These are phyloP conservation scores for Phanerochaete sordida DNA, from an alignment of 768 basidiomycete genomes.

Conservation along the genomic window DNA sequence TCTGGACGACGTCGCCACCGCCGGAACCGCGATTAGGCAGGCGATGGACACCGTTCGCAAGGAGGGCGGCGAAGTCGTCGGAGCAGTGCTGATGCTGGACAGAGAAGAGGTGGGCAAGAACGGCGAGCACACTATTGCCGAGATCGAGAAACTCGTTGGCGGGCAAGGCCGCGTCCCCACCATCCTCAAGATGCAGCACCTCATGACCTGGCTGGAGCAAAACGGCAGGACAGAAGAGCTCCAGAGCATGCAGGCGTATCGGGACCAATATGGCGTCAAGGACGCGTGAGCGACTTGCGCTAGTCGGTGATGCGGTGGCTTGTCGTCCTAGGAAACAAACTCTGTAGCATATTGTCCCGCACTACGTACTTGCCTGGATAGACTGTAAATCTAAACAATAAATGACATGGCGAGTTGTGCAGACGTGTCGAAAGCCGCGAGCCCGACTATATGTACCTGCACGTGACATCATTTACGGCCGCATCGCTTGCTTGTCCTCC, in stretches of 20 bases:
- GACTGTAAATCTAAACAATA: background rate
- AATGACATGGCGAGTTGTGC: too few relatives aligned
- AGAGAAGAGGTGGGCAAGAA: constrained; percentile 81
- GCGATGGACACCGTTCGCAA: constrained; percentile 71
- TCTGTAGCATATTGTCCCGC: background rate
- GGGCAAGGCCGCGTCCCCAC: constrained; percentile 71
- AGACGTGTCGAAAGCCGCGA: background rate
- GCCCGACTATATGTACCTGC: background rate
- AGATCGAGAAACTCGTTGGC: constrained; percentile 70
- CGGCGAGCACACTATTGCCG: constrained; percentile 72
- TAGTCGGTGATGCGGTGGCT: background rate
- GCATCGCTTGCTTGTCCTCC: background rate
- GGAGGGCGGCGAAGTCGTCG: constrained; percentile 79
- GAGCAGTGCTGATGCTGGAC: constrained; percentile 85
- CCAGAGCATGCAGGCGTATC: constrained; percentile 72
- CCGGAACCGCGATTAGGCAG: constrained; percentile 82
- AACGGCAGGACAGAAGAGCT: constrained; percentile 63
- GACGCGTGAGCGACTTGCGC: background rate
- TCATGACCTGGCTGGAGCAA: constrained; percentile 80
- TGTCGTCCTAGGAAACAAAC: background rate
- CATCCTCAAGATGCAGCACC: constrained; percentile 81
- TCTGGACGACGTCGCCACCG: constrained; percentile 95
- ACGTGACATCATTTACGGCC: background rate
- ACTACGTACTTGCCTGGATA: background rate
- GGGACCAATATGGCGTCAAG: constrained; percentile 68